Evolutionary conservation across 2,329 filamentous ascomycete species (phyloP), one percentile per base, ranked within the genome.

Genomic region (Pseudogymnoascus sp.): DNA sequence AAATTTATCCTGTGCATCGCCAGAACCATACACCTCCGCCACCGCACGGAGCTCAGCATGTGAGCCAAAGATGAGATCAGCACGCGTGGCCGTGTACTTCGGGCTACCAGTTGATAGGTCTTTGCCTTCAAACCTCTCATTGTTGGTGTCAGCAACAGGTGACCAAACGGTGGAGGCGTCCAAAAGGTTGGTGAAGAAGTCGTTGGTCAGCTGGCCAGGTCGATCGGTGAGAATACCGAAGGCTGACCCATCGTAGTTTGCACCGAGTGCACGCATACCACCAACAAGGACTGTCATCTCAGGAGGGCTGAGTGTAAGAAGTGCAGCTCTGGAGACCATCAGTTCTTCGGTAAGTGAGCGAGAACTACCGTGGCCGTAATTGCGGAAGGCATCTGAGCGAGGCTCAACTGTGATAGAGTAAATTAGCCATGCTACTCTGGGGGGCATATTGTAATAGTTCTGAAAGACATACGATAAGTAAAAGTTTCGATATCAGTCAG

Each of bases 121-220:
- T 27, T 74, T 65, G 60, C 81, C 83, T 64, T 82, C 78, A 69
- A 79, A 86, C 33, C 76, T 61, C 69, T 85, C 82, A 71, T 69
- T 61, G 12, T 63, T 64, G 64, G 70, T 70, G 41, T 65, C 67
- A 65, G 76, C 75, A 15, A 72, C 71, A 0, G 79, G 68, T 72
- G 80, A 80, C 83, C 83, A 85, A 25, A 74, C 74, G 15, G 77
- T 81, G 73, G 71, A 74, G 68, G 77, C 80, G 71, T 85, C 83
- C 48, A 85, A 80, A 21, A 85, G 73, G 73, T 85, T 84, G 71
- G 81, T 76, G 71, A 85, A 85, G 77, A 84, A 85, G 73, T 85
- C 82, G 72, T 83, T 84, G 69, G 79, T 81, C 65, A 85, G 77
- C 66, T 79, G 74, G 64, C 82, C 82, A 1, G 81, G 81, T 10